A percentile compares a stretch with the other conserved stretches of the same genome.
phyloP scores from a whole-genome alignment of 352 stramenopile genomes.

The Phytopythium oedochilum region DNA sequence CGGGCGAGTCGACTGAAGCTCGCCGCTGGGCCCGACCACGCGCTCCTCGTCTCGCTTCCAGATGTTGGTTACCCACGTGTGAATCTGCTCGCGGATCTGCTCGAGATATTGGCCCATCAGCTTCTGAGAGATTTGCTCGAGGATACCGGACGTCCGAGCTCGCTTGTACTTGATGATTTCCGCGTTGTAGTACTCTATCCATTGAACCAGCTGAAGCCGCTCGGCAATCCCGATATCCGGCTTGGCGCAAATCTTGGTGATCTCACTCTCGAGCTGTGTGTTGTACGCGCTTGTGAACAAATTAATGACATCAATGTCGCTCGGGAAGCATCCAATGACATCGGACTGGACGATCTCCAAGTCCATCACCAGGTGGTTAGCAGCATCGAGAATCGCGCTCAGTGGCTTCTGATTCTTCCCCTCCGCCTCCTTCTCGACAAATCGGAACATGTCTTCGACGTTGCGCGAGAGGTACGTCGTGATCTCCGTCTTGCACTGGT shows the following conservation, averaged over 20 bases:
- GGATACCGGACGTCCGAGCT: slow-evolving; percentile 53
- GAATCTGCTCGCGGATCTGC: slow-evolving; percentile 73
- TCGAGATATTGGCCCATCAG: slow-evolving; percentile 74
- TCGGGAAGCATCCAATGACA: slow-evolving; percentile 65
- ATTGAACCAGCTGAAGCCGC: slow-evolving; percentile 78
- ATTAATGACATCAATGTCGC: slow-evolving; percentile 74
- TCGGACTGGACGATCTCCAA: slow-evolving; percentile 75
- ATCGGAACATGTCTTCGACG: slow-evolving; percentile 62
- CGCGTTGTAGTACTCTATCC: slow-evolving; percentile 87
- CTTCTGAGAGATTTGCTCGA: slow-evolving; percentile 62
- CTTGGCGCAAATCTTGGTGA: slow-evolving; percentile 51
- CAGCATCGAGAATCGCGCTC: slow-evolving; percentile 50
- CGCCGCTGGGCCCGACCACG: slow-evolving; percentile 48
- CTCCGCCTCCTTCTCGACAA: slow-evolving; percentile 42
- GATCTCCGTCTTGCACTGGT: slow-evolving; percentile 64
- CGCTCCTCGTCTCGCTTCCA: slow-evolving; percentile 79
- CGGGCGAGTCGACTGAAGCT: slow-evolving; percentile 67
- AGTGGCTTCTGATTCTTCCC: slow-evolving; percentile 53
- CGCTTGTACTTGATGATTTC: slow-evolving; percentile 86
- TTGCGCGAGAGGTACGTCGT: slow-evolving; percentile 41
- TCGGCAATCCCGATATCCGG: slow-evolving; percentile 66
- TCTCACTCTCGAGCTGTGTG: slow-evolving; percentile 58
- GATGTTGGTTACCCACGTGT: slow-evolving; percentile 84
- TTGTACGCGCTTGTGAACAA: slow-evolving; percentile 81
- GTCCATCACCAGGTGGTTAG: slow-evolving; percentile 75